Conservation (phyloP, 805 yeast species). For the Wickerhamomyces canadensis region DNA sequence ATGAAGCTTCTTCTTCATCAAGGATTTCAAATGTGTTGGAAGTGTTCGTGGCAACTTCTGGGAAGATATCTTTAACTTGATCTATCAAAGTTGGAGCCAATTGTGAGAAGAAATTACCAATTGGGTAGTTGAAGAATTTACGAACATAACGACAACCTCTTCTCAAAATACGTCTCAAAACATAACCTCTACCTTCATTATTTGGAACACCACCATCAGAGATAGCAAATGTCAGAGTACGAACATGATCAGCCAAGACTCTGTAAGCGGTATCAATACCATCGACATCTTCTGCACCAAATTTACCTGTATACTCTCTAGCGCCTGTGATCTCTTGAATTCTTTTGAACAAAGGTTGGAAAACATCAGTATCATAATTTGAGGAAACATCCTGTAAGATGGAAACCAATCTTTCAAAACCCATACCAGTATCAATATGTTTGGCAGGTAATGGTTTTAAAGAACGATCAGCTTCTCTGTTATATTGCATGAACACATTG, state of each 20-base stretch:
- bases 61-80: constrained; percentile 85
- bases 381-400: constrained; percentile 86
- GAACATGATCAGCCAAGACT: constrained; percentile 96
- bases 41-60: constrained; percentile 74
- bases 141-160: constrained; percentile 97
- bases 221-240: constrained; percentile 92
- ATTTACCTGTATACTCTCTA: constrained; percentile 86
- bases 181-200: constrained; percentile 99
- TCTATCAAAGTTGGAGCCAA: constrained; percentile 90
- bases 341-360: constrained; percentile 77
- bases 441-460: constrained; percentile 84
- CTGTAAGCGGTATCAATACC: constrained; percentile 98
- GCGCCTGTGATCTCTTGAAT: constrained; percentile 93
- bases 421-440: constrained; percentile 98
- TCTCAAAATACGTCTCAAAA: constrained; percentile 91
- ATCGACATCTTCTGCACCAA: constrained; percentile 87
- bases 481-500: constrained; percentile 92
- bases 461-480: constrained; percentile 84
- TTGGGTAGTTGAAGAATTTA: constrained; percentile 92
- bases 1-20: constrained; percentile 93
- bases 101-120: constrained; percentile 88
- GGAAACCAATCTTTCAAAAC: constrained; percentile 95
- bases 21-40: constrained; percentile 80
- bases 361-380: constrained; percentile 96
- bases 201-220: constrained; percentile 99